These are phyloP conservation scores for Hypomyces rosellus DNA, from an alignment of 2,329 filamentous ascomycete species.

Conservation along the genomic window DNA sequence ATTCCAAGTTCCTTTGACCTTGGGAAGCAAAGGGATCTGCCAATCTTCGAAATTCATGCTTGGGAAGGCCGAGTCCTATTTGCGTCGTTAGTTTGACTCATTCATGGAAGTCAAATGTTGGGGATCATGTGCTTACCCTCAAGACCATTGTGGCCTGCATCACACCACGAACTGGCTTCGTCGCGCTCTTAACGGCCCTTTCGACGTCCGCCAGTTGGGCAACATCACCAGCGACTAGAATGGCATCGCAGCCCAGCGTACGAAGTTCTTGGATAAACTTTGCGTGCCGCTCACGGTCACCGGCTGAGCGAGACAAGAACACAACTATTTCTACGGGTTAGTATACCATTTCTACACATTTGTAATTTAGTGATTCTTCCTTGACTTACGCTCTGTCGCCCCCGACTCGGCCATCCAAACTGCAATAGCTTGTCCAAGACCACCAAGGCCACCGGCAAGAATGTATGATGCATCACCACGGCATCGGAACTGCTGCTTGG, in stretches of 20 bases:
- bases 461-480: conserved; percentile 15
- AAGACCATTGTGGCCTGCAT: conserved; percentile 36
- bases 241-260: conserved; percentile 19
- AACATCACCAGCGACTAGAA: conserved; percentile 29
- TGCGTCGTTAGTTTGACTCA: background rate
- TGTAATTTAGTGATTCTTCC: background rate
- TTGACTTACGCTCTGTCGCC: conserved; percentile 12
- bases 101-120: background rate
- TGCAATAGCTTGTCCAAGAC: conserved; percentile 23
- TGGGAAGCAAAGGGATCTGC: conserved; percentile 19
- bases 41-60: conserved; percentile 17
- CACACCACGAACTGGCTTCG: conserved; percentile 31
- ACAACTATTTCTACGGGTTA: conserved; percentile 18
- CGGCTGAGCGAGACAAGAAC: conserved; percentile 16
- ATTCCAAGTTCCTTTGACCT: conserved; percentile 28
- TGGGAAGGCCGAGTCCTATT: background rate
- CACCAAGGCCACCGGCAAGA: conserved; percentile 25
- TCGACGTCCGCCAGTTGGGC: conserved; percentile 21
- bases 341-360: background rate
- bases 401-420: conserved; percentile 26
- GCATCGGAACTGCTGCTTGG: background rate
- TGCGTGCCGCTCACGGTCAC: conserved; percentile 8
- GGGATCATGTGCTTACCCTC: conserved; percentile 12
- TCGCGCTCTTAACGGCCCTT: conserved; percentile 14
- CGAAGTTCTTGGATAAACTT: conserved; percentile 19